These are phyloP conservation scores for Olyra latifolia DNA, from an alignment of 176 grass and related monocot genomes.

Conservation along the genomic window DNA sequence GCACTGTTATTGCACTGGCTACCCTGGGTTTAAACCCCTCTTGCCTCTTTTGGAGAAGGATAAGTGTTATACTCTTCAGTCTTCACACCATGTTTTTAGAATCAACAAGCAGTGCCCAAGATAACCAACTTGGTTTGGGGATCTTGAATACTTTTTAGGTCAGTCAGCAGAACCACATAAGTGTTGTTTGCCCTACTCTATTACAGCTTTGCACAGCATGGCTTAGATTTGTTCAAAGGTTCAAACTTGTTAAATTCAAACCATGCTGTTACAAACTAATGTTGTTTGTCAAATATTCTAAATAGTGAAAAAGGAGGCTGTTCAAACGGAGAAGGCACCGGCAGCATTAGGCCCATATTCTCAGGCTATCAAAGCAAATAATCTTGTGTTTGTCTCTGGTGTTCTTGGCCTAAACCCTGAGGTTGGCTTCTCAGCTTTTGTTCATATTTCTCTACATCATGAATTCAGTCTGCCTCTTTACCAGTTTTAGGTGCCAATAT, in stretches of 20 bases:
- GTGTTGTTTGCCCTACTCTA: neutral
- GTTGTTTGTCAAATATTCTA: neutral
- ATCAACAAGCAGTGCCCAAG: neutral
- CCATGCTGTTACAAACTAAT: neutral
- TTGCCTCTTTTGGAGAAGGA: too few species aligned
- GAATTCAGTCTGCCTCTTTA: neutral
- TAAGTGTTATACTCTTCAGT: too few species aligned
- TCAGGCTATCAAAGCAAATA: slow-evolving; percentile 94
- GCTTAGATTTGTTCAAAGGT: neutral
- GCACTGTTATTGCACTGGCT: too few species aligned
- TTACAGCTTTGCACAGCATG: neutral
- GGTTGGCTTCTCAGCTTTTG: slow-evolving; percentile 42
- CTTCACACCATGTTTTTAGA: neutral
- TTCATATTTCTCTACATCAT: neutral
- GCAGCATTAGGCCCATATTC: slow-evolving; percentile 94
- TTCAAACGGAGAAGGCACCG: slow-evolving; percentile 82
- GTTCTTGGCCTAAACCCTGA: slow-evolving; percentile 89
- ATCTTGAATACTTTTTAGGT: neutral
- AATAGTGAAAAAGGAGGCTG: slow-evolving; percentile 71
- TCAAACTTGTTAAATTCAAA: neutral
- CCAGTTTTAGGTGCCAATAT: neutral
- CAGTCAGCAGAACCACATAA: neutral
- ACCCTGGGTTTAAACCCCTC: too few species aligned
- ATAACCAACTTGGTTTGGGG: neutral
- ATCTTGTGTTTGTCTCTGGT: slow-evolving; percentile 94